phyloP scores from a whole-genome alignment of 164 flowering plant genomes.

The Piper betle region DNA sequence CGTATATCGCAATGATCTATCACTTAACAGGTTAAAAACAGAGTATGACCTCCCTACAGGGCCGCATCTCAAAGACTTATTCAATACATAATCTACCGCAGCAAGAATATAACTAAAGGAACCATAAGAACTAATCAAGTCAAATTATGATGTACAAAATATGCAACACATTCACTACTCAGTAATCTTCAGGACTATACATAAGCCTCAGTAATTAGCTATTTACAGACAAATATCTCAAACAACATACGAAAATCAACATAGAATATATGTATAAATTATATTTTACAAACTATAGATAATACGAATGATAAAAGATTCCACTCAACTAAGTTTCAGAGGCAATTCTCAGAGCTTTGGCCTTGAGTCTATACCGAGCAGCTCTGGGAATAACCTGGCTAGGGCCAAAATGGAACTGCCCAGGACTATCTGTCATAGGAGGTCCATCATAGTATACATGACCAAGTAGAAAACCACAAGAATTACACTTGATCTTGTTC shows the following conservation, averaged over 20 bases:
- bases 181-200: too few species aligned
- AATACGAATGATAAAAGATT: too few species aligned
- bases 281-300: too few species aligned
- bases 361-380: constrained; percentile 78
- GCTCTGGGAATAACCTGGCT: constrained; percentile 87
- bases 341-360: constrained; percentile 40
- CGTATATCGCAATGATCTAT: not conserved
- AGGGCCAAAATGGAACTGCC: constrained; percentile 80
- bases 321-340: constrained; percentile 8
- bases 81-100: not conserved
- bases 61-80: not conserved
- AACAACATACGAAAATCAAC: too few species aligned
- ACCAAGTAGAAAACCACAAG: constrained; percentile 56
- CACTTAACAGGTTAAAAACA: not conserved
- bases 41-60: not conserved
- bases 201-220: too few species aligned
- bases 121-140: too few species aligned
- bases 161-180: not conserved
- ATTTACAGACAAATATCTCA: too few species aligned
- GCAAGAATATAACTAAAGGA: not conserved
- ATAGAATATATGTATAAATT: too few species aligned
- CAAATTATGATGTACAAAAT: too few species aligned
- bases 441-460: constrained; percentile 90
- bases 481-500: constrained; percentile 59
- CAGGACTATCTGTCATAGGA: constrained; percentile 53